Conservation (phyloP, 306 rosid species). For the Malus sylvestris region DNA sequence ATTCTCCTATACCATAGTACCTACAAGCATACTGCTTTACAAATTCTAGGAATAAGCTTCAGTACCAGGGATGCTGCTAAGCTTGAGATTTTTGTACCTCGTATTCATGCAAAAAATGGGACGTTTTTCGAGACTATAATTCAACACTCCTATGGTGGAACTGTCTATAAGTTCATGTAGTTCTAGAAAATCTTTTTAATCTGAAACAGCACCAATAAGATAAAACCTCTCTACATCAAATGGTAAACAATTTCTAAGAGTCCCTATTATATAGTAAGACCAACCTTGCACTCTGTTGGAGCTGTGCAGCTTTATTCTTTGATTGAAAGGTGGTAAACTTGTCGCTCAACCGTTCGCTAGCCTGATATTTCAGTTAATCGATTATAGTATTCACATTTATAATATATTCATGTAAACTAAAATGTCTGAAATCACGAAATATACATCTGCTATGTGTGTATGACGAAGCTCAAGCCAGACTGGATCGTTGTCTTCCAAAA, state of each 20-base stretch:
- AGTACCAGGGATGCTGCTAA: background rate
- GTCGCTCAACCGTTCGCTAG: conserved; percentile 81
- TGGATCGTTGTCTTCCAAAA: conserved; percentile 72
- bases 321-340: conserved; percentile 63
- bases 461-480: conserved; percentile 96
- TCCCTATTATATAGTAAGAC: conserved; percentile 19
- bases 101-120: background rate
- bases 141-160: background rate
- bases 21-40: too few species aligned
- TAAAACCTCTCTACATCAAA: conserved; percentile 5
- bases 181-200: background rate
- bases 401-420: conserved; percentile 6
- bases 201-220: background rate
- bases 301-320: conserved; percentile 94
- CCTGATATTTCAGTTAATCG: conserved; percentile 47
- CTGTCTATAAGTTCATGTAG: background rate
- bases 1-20: too few species aligned
- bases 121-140: background rate
- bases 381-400: conserved; percentile 11
- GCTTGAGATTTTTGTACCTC: background rate
- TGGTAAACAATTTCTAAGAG: conserved; percentile 16
- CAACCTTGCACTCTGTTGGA: conserved; percentile 81
- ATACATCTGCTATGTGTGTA: conserved; percentile 91
- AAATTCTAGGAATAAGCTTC: background rate
- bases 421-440: conserved; percentile 7